These are phyloP conservation scores for Barbarea vulgaris DNA, from an alignment of 345 rosid species.

Conservation along the genomic window DNA sequence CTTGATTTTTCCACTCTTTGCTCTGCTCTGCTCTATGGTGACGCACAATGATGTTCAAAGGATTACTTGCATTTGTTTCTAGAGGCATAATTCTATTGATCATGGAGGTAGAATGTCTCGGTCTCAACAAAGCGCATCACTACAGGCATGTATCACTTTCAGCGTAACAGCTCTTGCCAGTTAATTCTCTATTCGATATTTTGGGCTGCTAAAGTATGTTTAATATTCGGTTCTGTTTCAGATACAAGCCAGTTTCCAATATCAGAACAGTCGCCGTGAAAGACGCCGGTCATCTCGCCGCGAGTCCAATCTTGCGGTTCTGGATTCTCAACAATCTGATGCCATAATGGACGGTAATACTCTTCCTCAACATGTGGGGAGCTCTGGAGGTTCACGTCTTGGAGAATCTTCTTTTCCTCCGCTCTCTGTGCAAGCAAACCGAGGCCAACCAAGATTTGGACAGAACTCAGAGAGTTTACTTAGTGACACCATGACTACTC, in stretches of 20 bases:
- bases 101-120: slow-evolving; percentile 93
- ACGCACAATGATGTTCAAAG: neutral
- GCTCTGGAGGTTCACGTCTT: slow-evolving; percentile 50
- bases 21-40: slow-evolving; percentile 21
- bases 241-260: slow-evolving; percentile 84
- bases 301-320: slow-evolving; percentile 37
- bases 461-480: slow-evolving; percentile 46
- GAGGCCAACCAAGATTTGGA: slow-evolving; percentile 48
- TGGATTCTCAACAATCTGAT: slow-evolving; percentile 24
- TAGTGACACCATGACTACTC: slow-evolving; percentile 60
- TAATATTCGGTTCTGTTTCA: slow-evolving; percentile 30
- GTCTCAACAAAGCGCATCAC: slow-evolving; percentile 74
- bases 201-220: slow-evolving; percentile 12
- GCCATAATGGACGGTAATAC: slow-evolving; percentile 44
- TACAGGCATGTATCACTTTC: slow-evolving; percentile 53
- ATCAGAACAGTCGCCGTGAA: slow-evolving; percentile 63
- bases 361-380: slow-evolving; percentile 63
- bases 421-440: slow-evolving; percentile 45
- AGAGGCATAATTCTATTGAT: slow-evolving; percentile 83
- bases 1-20: slow-evolving; percentile 1
- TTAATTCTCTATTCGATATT: neutral
- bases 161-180: slow-evolving; percentile 7
- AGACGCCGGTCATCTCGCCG: slow-evolving; percentile 56
- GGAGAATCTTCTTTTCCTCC: slow-evolving; percentile 85
- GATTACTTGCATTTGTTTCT: slow-evolving; percentile 33